phyloP scores from a whole-genome alignment of 2,329 filamentous ascomycete genomes.

The Phialophora tarda region DNA sequence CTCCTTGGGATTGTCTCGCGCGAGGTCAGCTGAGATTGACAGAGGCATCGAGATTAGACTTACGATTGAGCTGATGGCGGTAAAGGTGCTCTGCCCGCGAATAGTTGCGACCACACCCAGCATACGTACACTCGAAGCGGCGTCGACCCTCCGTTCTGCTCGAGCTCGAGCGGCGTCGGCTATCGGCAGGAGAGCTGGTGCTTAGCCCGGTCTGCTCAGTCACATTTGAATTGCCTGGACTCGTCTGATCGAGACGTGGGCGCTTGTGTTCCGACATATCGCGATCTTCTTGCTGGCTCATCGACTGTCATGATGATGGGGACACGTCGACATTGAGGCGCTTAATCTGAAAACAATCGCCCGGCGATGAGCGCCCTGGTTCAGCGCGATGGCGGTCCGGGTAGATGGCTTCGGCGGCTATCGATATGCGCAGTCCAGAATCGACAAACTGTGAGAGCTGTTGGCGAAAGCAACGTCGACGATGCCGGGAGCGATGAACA shows the following conservation, averaged over 20 bases:
- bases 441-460: neutral
- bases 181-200: neutral
- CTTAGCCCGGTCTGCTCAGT: slow-evolving; percentile 7
- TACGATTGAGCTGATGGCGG: slow-evolving; percentile 92
- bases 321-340: neutral
- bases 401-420: neutral
- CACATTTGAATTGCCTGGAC: slow-evolving; percentile 3
- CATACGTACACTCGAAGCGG: slow-evolving; percentile 76
- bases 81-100: slow-evolving; percentile 95
- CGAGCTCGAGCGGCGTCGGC: slow-evolving; percentile 17
- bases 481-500: neutral
- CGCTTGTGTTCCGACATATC: slow-evolving; percentile 33
- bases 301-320: neutral
- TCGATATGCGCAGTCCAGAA: neutral
- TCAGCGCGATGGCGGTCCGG: neutral
- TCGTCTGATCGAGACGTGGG: slow-evolving; percentile 28
- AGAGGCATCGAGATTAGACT: slow-evolving; percentile 43
- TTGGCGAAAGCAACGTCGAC: neutral
- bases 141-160: slow-evolving; percentile 26
- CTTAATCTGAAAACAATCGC: neutral
- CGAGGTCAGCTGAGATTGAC: slow-evolving; percentile 6
- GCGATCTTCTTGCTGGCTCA: neutral
- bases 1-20: slow-evolving; percentile 82
- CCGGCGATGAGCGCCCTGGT: neutral
- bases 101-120: slow-evolving; percentile 92